phyloP scores from a whole-genome alignment of 2,329 filamentous ascomycete genomes.

The Aureobasidium namibiae region DNA sequence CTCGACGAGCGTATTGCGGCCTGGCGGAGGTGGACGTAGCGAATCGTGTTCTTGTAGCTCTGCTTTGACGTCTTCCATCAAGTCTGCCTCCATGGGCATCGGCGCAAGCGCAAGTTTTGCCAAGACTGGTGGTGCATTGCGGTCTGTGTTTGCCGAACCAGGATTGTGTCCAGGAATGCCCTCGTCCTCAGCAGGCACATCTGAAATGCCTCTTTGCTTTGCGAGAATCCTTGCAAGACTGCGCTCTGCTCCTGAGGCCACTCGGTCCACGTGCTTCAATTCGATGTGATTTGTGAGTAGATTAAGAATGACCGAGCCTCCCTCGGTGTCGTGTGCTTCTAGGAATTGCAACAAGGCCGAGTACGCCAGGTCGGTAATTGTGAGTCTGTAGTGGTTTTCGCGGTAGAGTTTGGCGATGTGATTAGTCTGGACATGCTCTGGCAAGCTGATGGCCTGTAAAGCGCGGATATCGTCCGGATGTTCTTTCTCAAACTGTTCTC shows the following conservation, averaged over 20 bases:
- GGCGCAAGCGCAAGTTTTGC: slow-evolving; percentile 67
- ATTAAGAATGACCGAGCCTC: slow-evolving; percentile 68
- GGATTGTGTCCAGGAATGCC: slow-evolving; percentile 61
- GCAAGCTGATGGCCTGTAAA: slow-evolving; percentile 65
- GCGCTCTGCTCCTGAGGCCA: slow-evolving; percentile 44
- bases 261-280: slow-evolving; percentile 51
- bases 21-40: slow-evolving; percentile 62
- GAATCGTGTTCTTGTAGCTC: slow-evolving; percentile 80
- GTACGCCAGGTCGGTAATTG: slow-evolving; percentile 77
- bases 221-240: slow-evolving; percentile 54
- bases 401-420: slow-evolving; percentile 71
- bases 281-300: slow-evolving; percentile 58
- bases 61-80: slow-evolving; percentile 77
- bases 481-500: slow-evolving; percentile 61
- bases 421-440: slow-evolving; percentile 72
- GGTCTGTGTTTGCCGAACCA: slow-evolving; percentile 53
- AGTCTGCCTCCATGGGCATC: slow-evolving; percentile 71
- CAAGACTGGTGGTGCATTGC: slow-evolving; percentile 50
- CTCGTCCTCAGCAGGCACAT: slow-evolving; percentile 58
- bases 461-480: slow-evolving; percentile 73
- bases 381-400: slow-evolving; percentile 80
- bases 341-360: slow-evolving; percentile 79
- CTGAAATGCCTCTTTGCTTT: slow-evolving; percentile 44
- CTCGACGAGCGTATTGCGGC: slow-evolving; percentile 67
- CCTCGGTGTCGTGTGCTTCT: slow-evolving; percentile 75